Evolutionary conservation across 495 filamentous ascomycete species (phyloP).

Genomic region (Achaetomiella virescens): DNA sequence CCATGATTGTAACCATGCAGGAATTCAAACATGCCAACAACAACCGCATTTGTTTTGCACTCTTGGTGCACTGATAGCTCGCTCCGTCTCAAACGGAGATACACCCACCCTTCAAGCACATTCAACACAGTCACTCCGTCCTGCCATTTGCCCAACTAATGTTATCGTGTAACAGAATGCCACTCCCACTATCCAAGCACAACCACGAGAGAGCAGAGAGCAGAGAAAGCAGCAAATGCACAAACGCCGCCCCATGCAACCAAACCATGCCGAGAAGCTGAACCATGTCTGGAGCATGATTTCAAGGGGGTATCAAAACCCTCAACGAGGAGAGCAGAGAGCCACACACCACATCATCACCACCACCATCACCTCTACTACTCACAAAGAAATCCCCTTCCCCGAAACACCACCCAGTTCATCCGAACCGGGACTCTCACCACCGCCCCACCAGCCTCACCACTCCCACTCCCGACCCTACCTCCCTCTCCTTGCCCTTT

Average conservation of each 20-base stretch:
- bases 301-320: neutral
- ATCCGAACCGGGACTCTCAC: slow-evolving; percentile 3
- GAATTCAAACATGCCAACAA: neutral
- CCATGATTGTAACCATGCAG: no score
- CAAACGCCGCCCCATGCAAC: slow-evolving; percentile 20
- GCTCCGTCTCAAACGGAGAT: neutral
- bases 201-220: neutral
- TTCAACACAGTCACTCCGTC: no score
- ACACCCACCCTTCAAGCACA: neutral
- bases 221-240: slow-evolving; percentile 4
- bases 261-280: slow-evolving; percentile 1
- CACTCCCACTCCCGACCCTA: neutral
- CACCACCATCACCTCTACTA: neutral
- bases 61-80: no score
- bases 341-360: neutral
- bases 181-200: neutral
- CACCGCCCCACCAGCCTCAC: neutral
- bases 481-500: slow-evolving; percentile 8
- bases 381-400: slow-evolving; percentile 30
- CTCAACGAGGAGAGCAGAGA: neutral
- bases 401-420: slow-evolving; percentile 10
- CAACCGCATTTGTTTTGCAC: neutral
- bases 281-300: neutral
- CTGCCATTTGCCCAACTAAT: no score
- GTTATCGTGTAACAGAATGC: slow-evolving; percentile 5